Base-by-base conservation (phyloP, 805 yeast species). In the Scheffersomyces lignosus region DNA sequence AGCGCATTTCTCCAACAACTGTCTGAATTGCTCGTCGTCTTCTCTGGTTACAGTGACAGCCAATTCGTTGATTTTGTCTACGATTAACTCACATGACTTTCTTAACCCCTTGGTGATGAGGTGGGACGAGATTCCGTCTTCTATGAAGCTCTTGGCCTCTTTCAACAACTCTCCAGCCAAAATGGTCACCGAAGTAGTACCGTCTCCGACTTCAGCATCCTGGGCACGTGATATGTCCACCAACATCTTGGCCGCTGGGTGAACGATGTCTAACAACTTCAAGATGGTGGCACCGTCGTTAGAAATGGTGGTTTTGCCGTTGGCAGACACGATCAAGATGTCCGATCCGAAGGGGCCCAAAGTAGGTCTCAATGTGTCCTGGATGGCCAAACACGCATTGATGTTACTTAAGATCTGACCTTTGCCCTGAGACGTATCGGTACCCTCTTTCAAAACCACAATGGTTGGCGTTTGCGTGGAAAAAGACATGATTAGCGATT, bases 121-220 rank as follows among this genome's bases (percentile, higher is more conserved):
- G 58, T 88, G 95, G 4, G 97, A 82, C 22, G 96, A 86, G 47
- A 93, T 87, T 27, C 96, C 96, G 65, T 93, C 99, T 65, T 93
- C 99, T 42, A 93, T 87, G 58, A 91, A 93, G 30, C 78, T 66
- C 56, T 88, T 89, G 47, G 90, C 81, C 64, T 93, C 98, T 58
- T 88, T 88, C 64, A 93, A 76, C 43, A 93, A 73, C 67, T 93
- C 99, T 38, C 97, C 96, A 2, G 98, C 96, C 40, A 93, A 64
- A 22, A 91, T 83, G 0, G 97, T 87, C 15, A 91, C 99, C 18
- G 96, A 84, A 1, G 99, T 91, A 29, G 99, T 91, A 48, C 99
- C 99, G 66, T 91, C 99, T 42, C 99, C 99, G 47, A 93, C 96
- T 63, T 91, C 98, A 42, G 95, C 96, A 60, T 91, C 99, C 68